These are phyloP conservation scores for Russula sp. DNA, from an alignment of 768 basidiomycete species.

Conservation along the genomic window DNA sequence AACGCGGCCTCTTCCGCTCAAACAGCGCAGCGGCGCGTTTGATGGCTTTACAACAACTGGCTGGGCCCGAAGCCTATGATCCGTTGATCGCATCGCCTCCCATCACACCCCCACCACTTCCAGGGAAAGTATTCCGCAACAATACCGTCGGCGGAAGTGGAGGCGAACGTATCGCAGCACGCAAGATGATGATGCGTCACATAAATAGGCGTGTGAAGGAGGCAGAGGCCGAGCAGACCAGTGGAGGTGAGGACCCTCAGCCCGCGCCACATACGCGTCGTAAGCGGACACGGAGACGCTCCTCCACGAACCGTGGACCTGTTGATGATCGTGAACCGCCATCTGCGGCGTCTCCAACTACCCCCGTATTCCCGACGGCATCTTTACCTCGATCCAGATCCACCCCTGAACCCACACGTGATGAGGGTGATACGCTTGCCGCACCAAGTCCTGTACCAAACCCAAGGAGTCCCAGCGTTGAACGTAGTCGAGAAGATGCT, in stretches of 20 bases:
- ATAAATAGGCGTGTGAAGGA: constrained; percentile 59
- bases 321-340: constrained; percentile 37
- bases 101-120: constrained; percentile 47
- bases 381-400: constrained; percentile 20
- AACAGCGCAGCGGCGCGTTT: constrained; percentile 83
- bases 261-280: constrained; percentile 23
- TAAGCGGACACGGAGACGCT: constrained; percentile 29
- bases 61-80: constrained; percentile 65
- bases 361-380: constrained; percentile 25
- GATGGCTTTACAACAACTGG: constrained; percentile 82
- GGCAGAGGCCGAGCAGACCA: constrained; percentile 59
- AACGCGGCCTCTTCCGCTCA: constrained; percentile 71
- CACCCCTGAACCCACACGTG: constrained; percentile 23
- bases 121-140: constrained; percentile 51
- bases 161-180: constrained; percentile 71
- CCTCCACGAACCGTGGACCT: constrained; percentile 28
- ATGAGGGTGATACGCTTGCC: constrained; percentile 9
- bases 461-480: constrained; percentile 28
- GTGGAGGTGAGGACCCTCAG: constrained; percentile 52
- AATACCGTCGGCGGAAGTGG: constrained; percentile 83
- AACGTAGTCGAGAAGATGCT: constrained; percentile 29
- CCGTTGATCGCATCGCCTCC: constrained; percentile 48
- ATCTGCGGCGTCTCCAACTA: constrained; percentile 30
- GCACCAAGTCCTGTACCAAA: constrained; percentile 28
- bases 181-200: constrained; percentile 62